Base-by-base conservation (phyloP, 768 basidiomycete genomes). In the Boletus fagicola region DNA sequence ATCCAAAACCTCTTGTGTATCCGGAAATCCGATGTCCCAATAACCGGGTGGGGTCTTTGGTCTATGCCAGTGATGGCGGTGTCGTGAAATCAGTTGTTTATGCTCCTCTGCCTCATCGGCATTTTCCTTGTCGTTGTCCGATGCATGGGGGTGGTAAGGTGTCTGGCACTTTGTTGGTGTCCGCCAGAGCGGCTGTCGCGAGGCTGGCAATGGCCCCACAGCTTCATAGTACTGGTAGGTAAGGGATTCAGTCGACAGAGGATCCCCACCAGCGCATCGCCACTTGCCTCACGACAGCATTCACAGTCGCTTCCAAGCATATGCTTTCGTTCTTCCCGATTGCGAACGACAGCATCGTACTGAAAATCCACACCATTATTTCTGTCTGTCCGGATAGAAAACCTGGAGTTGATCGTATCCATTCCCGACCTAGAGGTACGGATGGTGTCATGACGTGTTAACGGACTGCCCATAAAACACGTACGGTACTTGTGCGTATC, bases 11-110 rank as follows among this genome's bases (percentile, higher is more conserved):
- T 92, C 84, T 70, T 95, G 94, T 4, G 94, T 94, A 61, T 79
- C 77, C 1, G 94, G 94, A 68, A 98, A 95, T 1, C 89, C 92
- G 56, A 95, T 94, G 54, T 87, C 79, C 91, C 93, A 95, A 72
- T 91, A 96, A 16, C 84, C 85, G 1, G 92, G 92, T 12, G 94
- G 94, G 2, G 92, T 94, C 49, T 77, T 80, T 1, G 85, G 78
- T 46, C 83, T 78, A 30, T 77, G 78, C 90, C 88, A 92, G 20
- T 85, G 79, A 57, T 85, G 79, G 16, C 88, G 79, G 69, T 92
- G 90, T 31, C 86, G 78, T 38, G 88, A 91, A 49, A 92, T 86
- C 8, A 77, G 74, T 59, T 88, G 80, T 72, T 83, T 84, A 67
- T 90, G 91, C n/a, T 77, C 73, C 13, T 74, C 74, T 44, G 74